Evolutionary conservation across 306 rosid species (phyloP).

Genomic region (Erythrophleum fordii): DNA sequence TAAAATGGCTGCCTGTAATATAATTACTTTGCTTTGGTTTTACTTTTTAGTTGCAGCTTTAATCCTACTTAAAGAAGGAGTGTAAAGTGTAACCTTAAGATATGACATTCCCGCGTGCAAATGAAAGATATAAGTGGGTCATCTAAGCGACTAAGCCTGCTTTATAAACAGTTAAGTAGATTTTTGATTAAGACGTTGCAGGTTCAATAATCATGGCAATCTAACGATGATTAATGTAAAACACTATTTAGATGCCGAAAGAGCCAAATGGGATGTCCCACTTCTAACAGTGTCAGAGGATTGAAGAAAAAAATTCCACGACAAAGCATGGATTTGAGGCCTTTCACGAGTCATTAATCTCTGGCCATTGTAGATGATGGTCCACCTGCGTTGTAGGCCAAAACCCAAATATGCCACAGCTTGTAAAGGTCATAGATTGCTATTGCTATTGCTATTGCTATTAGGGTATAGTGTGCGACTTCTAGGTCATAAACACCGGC

Average conservation of each 20-base stretch:
- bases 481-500: constrained; percentile 50
- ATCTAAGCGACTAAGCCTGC: constrained; percentile 49
- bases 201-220: constrained; percentile 52
- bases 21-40: constrained; percentile 51
- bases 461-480: constrained; percentile 6
- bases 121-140: constrained; percentile 57
- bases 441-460: background rate
- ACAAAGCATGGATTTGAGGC: constrained; percentile 30
- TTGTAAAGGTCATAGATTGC: constrained; percentile 19
- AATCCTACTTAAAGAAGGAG: constrained; percentile 40
- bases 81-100: constrained; percentile 57
- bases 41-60: constrained; percentile 52
- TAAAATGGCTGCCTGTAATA: constrained; percentile 36
- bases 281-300: constrained; percentile 20
- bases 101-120: constrained; percentile 76
- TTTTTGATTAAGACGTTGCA: constrained; percentile 65
- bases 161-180: constrained; percentile 55
- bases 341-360: constrained; percentile 17
- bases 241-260: constrained; percentile 54
- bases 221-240: constrained; percentile 43
- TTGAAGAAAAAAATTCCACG: background rate
- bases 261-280: constrained; percentile 36
- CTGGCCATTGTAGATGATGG: constrained; percentile 42
- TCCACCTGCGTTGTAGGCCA: constrained; percentile 44
- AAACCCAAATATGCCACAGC: constrained; percentile 37